Base-by-base conservation (phyloP, 2,329 filamentous ascomycete species). In the Pestalotiopsis sp. region DNA sequence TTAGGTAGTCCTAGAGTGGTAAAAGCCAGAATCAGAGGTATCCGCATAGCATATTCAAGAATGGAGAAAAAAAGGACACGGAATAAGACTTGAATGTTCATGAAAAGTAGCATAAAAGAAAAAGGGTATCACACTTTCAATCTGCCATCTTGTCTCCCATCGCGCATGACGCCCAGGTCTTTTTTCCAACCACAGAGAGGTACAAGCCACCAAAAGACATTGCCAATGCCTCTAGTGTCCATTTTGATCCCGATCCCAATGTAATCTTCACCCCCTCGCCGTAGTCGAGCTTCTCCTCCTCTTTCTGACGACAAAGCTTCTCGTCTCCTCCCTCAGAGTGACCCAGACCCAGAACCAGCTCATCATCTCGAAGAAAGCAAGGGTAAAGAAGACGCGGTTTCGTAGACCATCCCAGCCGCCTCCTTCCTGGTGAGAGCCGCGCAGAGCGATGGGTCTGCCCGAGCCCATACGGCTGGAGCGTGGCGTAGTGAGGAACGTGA, bases 311-410 rank as follows among this genome's bases (percentile, higher is more conserved):
- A 82, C 68, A 2, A 87, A 75, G 22, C 77, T 80, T 4, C 74
- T 71, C n/a, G 81, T 75, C 82, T 94, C 91, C 74, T 94, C 91
- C 65, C 88, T 83, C 73, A 94, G 78, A 4, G 88, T 91, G 38
- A 91, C 84, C 85, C 89, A 93, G 26, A 88, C 89, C 94, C 94
- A 97, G 79, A 97, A 94, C 93, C 94, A 97, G 69, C 87, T 86
- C 72, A 93, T 84, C 78, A 93, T 88, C 83, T 98, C 94, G 75
- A 97, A 76, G 74, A 97, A 96, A 9, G 89, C 89, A 80, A 94
- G 96, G 0, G 92, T 90, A 77, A 98, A 97, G 55, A 97, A 88
- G 55, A 97, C 83, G 64, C 93, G 88, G 77, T 97, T 97, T 82
- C 94, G 94, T 73, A 97, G 79, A 26, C 88, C 86, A 70, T 94